Evolutionary conservation across 1,284 basidiomycete genomes (phyloP), one percentile per base, ranked within the genome.

Genomic region (Ceratobasidium sp.): DNA sequence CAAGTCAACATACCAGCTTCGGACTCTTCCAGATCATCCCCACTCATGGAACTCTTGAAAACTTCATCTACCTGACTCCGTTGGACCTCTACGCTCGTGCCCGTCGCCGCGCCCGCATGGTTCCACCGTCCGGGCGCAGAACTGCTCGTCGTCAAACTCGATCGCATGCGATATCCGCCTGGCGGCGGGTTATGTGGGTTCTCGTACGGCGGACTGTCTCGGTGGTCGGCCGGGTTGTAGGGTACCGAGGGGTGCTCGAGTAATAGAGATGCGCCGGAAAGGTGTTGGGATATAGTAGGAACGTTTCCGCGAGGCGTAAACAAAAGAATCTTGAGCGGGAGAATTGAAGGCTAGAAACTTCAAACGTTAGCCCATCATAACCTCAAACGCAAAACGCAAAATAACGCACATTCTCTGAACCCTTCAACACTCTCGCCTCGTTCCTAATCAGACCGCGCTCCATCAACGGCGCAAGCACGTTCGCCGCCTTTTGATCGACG

Each of bases 271-370:
- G 89, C 89, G 76, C 90, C 87, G 13, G 90, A 89, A 66, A 99
- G 89, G 82, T 91, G 92, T 81, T 92, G 89, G 76, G 94, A 91
- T 81, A 99, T 92, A 78, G 93, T 91, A 23, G 89, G 86, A 80
- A 98, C 93, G 84, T 98, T 97, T 51, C 95, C 94, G 81, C 97
- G 97, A 5, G 95, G 94, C 15, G 96, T 97, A 85, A 96, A 98
- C 42, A 98, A 90, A 44, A 98, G 90, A 83, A 98, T 89, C 83
- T 95, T 93, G 61, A 99, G 88, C 39, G 93, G 91, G 53, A 96
- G 87, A 78, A 96, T 93, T 66, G 93, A 93, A 61, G 93, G 87
- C 94, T 96, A 77, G n/a, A n/a, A n/a, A n/a, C 49, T 20, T 20
- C 26, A 60, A 23, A 33, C 7, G 26, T 5, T n/a, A 72, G 67